Percentiles rank a stretch among this genome's conserved stretches.
Conservation (phyloP, 768 basidiomycete genomes). For the Clathrus columnatus region DNA sequence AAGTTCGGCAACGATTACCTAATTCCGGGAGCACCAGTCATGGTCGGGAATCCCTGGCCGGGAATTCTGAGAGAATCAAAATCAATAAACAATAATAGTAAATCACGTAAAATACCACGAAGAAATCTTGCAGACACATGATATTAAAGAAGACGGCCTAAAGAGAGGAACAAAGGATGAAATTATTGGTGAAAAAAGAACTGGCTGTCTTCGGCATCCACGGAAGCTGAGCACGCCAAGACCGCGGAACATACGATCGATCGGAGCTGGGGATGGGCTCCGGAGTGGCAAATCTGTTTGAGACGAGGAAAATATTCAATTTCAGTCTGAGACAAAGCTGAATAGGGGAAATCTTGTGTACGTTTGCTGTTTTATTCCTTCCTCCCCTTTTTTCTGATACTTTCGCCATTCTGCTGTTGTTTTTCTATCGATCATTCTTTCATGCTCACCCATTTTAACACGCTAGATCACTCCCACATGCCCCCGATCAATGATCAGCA, state of each 20-base stretch:
- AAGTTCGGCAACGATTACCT: neutral
- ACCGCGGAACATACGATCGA: neutral
- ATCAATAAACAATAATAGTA: neutral
- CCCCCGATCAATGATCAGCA: constrained; percentile 7
- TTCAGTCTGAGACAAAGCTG: constrained; percentile 1
- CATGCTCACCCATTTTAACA: constrained; percentile 9
- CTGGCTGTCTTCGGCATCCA: neutral
- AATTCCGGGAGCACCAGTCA: neutral
- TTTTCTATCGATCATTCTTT: constrained; percentile 8
- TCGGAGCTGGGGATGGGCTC: neutral
- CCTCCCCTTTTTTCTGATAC: neutral
- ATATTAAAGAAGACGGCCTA: neutral
- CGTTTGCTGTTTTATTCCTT: neutral
- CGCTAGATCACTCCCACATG: constrained; percentile 9
- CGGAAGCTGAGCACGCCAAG: neutral
- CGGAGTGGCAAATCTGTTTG: constrained; percentile 9
- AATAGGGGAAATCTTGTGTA: neutral
- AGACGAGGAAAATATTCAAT: constrained; percentile 1
- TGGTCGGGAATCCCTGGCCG: neutral
- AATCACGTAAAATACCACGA: neutral
- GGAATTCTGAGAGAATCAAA: neutral
- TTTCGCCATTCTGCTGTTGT: neutral
- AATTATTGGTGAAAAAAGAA: neutral
- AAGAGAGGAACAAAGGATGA: neutral
- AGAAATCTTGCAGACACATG: neutral